Conservation (phyloP, 2,329 filamentous ascomycete species). For the Penicillium italicum region DNA sequence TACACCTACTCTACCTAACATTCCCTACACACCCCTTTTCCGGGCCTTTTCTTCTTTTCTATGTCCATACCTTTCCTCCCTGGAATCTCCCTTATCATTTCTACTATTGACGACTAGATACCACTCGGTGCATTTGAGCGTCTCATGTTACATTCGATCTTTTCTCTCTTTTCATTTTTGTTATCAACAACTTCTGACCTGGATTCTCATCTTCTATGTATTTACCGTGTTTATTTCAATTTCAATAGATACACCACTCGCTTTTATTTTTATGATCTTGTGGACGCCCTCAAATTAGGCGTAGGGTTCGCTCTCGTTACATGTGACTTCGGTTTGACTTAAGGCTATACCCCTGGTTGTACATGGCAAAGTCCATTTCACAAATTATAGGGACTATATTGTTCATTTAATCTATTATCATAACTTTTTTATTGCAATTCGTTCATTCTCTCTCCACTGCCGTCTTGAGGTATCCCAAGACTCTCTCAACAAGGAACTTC, state of each 20-base stretch:
- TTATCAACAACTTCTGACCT: neutral
- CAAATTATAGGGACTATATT: too few species aligned
- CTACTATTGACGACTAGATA: slow-evolving; percentile 25
- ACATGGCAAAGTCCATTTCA: too few species aligned
- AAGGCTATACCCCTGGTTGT: neutral
- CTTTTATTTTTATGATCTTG: neutral
- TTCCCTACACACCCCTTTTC: neutral
- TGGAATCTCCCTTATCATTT: slow-evolving; percentile 1
- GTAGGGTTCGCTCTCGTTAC: too few species aligned
- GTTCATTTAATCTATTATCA: neutral
- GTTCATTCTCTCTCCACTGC: slow-evolving; percentile 1
- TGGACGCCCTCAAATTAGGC: neutral
- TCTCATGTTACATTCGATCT: slow-evolving; percentile 12
- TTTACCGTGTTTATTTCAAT: neutral
- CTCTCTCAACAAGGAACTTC: slow-evolving; percentile 25
- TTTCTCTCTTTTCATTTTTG: slow-evolving; percentile 2
- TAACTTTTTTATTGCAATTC: neutral
- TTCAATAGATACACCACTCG: neutral
- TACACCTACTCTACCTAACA: slow-evolving; percentile 3
- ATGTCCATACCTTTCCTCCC: neutral
- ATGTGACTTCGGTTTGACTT: neutral
- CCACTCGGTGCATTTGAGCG: slow-evolving; percentile 29
- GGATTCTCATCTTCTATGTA: neutral
- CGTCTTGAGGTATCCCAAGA: slow-evolving; percentile 25
- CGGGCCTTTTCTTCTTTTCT: slow-evolving; percentile 2